A percentile compares a stretch with the other conserved stretches of the same genome.
phyloP scores from a whole-genome alignment of 768 basidiomycete species.

The Boletellus ananiceps region DNA sequence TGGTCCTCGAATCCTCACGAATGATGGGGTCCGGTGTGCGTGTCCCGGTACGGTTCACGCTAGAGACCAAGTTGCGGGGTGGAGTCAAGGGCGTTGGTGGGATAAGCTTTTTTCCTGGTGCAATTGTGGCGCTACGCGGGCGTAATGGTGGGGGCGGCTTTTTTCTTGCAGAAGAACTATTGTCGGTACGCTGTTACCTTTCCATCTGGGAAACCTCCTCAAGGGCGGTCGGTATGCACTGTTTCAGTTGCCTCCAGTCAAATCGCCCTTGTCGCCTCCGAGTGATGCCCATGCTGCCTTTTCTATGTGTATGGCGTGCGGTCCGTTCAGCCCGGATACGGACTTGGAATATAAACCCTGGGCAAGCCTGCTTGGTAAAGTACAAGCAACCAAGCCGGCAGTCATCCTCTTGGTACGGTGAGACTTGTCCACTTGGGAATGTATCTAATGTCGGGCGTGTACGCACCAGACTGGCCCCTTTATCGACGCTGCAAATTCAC shows the following conservation, averaged over 20 bases:
- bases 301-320: slow-evolving; percentile 69
- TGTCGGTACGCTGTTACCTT: slow-evolving; percentile 53
- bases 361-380: slow-evolving; percentile 53
- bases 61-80: slow-evolving; percentile 61
- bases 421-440: background rate
- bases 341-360: slow-evolving; percentile 76
- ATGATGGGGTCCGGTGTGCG: slow-evolving; percentile 61
- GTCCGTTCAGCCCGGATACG: slow-evolving; percentile 80
- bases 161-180: slow-evolving; percentile 78
- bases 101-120: slow-evolving; percentile 82
- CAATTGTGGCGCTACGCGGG: slow-evolving; percentile 80
- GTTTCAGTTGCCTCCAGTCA: slow-evolving; percentile 61
- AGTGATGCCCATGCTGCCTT: slow-evolving; percentile 42
- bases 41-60: slow-evolving; percentile 68
- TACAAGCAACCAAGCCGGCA: slow-evolving; percentile 63
- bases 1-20: slow-evolving; percentile 82
- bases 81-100: slow-evolving; percentile 57
- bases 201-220: background rate
- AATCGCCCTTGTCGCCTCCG: slow-evolving; percentile 38
- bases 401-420: slow-evolving; percentile 69
- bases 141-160: slow-evolving; percentile 87
- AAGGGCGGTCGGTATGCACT: background rate
- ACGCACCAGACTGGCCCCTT: slow-evolving; percentile 81
- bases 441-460: background rate
- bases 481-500: slow-evolving; percentile 70